Evolutionary conservation across 371 early-diverging fungal genomes (phyloP).

Genomic region (Cokeromyces recurvatus): DNA sequence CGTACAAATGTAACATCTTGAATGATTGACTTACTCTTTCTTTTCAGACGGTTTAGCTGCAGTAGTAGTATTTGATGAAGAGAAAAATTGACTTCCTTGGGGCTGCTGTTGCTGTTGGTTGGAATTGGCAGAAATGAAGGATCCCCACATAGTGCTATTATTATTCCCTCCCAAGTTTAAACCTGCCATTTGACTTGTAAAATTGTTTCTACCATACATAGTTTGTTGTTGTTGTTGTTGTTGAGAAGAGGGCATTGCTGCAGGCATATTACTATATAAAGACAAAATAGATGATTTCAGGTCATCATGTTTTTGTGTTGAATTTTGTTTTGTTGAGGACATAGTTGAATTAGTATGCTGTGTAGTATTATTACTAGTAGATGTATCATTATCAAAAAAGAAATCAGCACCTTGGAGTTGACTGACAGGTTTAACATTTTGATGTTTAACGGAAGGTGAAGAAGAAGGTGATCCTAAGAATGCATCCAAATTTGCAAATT

Average conservation of each 20-base stretch:
- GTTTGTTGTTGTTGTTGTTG: slow-evolving; percentile 7
- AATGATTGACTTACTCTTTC: slow-evolving; percentile 20
- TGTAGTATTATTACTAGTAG: slow-evolving; percentile 1
- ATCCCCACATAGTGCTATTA: slow-evolving; percentile 13
- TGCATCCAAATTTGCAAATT: slow-evolving; percentile 38
- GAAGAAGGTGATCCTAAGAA: slow-evolving; percentile 33
- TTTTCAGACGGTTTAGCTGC: slow-evolving; percentile 16
- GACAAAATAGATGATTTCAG: slow-evolving; percentile 58
- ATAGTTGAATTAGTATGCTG: background rate
- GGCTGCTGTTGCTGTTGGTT: slow-evolving; percentile 18
- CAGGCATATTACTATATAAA: slow-evolving; percentile 35
- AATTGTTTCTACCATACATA: slow-evolving; percentile 14
- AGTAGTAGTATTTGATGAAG: slow-evolving; percentile 6
- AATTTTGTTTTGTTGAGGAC: slow-evolving; percentile 3
- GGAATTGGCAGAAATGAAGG: slow-evolving; percentile 13
- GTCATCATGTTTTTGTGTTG: slow-evolving; percentile 32
- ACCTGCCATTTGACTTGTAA: slow-evolving; percentile 35
- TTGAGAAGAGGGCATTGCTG: slow-evolving; percentile 7
- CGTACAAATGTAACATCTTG: too few species aligned
- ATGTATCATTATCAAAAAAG: slow-evolving; percentile 23
- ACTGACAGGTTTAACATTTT: slow-evolving; percentile 5
- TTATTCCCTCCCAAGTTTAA: slow-evolving; percentile 21
- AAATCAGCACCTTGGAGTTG: slow-evolving; percentile 45
- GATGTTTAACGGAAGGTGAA: slow-evolving; percentile 12
- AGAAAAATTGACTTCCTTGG: slow-evolving; percentile 44